phyloP scores from a whole-genome alignment of 2,329 filamentous ascomycete genomes.

The Trichoderma sp. region DNA sequence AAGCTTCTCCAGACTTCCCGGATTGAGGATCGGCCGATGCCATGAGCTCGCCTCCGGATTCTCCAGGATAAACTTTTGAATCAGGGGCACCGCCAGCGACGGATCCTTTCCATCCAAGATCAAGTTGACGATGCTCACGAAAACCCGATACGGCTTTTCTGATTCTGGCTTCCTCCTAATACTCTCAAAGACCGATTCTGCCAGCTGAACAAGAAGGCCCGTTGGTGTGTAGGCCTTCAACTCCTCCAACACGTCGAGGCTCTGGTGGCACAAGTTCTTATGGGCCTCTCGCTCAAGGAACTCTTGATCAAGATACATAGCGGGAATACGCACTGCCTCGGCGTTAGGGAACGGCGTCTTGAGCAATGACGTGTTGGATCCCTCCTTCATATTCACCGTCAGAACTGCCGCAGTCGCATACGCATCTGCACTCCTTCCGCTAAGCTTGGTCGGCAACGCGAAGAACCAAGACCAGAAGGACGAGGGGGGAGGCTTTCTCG shows the following conservation, averaged over 20 bases:
- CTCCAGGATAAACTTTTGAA: slow-evolving; percentile 21
- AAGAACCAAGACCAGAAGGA: neutral
- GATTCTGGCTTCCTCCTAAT: neutral
- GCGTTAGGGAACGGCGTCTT: slow-evolving; percentile 3
- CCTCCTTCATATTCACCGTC: slow-evolving; percentile 9
- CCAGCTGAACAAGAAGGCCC: slow-evolving; percentile 4
- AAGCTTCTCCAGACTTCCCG: slow-evolving; percentile 28
- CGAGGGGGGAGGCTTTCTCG: neutral
- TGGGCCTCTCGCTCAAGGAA: slow-evolving; percentile 19
- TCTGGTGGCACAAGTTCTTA: neutral
- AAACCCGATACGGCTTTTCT: neutral
- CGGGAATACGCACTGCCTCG: neutral
- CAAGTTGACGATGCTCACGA: neutral
- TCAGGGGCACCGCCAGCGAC: slow-evolving; percentile 2
- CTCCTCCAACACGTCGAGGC: neutral
- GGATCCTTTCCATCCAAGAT: slow-evolving; percentile 2
- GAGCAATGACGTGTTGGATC: slow-evolving; percentile 4
- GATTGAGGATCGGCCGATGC: slow-evolving; percentile 14
- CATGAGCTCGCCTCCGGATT: slow-evolving; percentile 21
- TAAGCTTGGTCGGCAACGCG: neutral
- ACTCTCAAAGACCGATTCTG: slow-evolving; percentile 11
- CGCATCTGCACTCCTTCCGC: neutral
- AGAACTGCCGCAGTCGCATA: slow-evolving; percentile 9
- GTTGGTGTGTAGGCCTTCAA: neutral
- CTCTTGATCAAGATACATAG: slow-evolving; percentile 23